These are phyloP conservation scores for Eucalyptus pauciflora DNA, from an alignment of 345 rosid genomes.

Conservation along the genomic window DNA sequence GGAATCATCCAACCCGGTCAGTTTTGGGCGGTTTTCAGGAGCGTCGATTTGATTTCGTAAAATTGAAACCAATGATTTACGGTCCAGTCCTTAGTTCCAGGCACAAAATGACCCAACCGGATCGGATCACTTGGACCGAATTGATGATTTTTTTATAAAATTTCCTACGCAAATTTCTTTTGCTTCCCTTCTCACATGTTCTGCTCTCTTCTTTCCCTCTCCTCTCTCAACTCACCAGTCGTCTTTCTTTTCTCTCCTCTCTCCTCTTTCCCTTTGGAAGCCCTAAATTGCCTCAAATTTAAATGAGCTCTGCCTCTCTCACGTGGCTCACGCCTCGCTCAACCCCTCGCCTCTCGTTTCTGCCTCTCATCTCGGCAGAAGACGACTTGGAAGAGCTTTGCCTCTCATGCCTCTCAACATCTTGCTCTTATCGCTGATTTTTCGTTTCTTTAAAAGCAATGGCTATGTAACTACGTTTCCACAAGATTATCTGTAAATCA, in stretches of 20 bases:
- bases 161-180: too few species aligned
- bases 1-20: too few species aligned
- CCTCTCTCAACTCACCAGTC: background rate
- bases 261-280: too few species aligned
- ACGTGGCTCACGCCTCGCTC: too few species aligned
- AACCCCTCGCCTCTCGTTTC: too few species aligned
- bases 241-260: too few species aligned
- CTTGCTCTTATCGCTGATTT: background rate
- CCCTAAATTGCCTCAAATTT: too few species aligned
- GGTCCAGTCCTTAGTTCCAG: accelerated
- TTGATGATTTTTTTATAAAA: background rate
- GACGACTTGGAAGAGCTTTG: background rate
- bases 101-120: accelerated
- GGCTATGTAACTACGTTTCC: background rate
- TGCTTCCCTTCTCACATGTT: background rate
- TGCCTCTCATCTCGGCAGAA: too few species aligned
- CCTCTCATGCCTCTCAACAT: background rate
- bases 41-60: too few species aligned
- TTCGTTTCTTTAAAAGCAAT: background rate
- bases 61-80: too few species aligned
- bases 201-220: background rate
- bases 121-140: background rate
- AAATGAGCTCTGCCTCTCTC: background rate
- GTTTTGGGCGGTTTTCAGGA: too few species aligned
- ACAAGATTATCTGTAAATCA: background rate